Evolutionary conservation across 345 rosid genomes (phyloP), one percentile per base, ranked within the genome.

Genomic region (Lumnitzera littorea): DNA sequence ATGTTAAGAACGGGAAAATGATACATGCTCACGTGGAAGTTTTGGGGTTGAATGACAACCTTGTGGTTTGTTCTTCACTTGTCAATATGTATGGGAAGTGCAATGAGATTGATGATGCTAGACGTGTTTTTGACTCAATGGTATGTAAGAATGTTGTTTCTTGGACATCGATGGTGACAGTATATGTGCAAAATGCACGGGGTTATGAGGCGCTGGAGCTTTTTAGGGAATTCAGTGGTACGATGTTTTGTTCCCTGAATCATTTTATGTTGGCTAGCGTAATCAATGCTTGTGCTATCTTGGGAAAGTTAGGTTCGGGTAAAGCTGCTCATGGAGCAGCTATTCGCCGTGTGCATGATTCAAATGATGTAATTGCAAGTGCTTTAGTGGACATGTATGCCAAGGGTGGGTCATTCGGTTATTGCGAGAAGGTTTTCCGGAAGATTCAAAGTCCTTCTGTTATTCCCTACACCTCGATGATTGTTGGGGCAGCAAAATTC

Each of bases 11-110:
- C 14, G 97, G 94, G 14, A 81, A 67, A 67, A 74, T 43, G 57
- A 59, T 86, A 2, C 96, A 91, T 69, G 80, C 84, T 61, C 80
- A 53, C 64, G 80, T 81, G 24, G 84, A 77, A 74, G 53, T 70
- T 51, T 62, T 76, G 13, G 91, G 89, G 4, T 72, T 77, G 15
- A 73, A 51, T 12, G 51, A 58, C 16, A 78, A 88, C 58, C 68
- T 72, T 12, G 96, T 86, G 68, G 86, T 84, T 31, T 80, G 77
- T 49, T 84, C 96, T 64, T 81, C 98, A 12, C 88, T 88, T 64
- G 74, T 91, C 64, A 86, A 86, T 61, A 91, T 91, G 96, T 91
- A 88, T 55, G 97, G 97, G 50, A 85, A 91, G 75, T 88, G 96
- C 76, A 88, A 85, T 41, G 87, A 82, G 15, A 78, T 82, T 23